phyloP scores from a whole-genome alignment of 169 alveolate species.

The Eimeria sp. region DNA sequence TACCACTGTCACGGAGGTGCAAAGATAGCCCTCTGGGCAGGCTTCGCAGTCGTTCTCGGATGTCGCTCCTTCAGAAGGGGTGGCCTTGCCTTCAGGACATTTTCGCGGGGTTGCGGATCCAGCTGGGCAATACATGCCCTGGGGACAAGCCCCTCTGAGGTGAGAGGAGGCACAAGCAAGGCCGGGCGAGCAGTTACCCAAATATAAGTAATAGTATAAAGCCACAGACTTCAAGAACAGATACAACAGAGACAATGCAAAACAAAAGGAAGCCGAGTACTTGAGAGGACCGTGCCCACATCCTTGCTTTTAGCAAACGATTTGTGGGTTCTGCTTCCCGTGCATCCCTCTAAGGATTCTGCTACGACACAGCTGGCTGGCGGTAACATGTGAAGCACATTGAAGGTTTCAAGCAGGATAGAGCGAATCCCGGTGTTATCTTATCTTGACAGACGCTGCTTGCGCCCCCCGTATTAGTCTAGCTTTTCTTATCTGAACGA shows the following conservation, averaged over 20 bases:
- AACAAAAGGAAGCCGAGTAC: no score
- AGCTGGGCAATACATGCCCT: conserved; percentile 46
- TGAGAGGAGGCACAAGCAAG: neutral
- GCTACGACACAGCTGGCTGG: neutral
- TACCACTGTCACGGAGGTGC: conserved; percentile 41
- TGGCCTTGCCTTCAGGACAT: conserved; percentile 17
- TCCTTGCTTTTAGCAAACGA: no score
- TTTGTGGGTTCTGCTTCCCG: neutral
- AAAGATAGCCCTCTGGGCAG: conserved; percentile 56
- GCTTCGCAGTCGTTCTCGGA: neutral
- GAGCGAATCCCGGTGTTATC: neutral
- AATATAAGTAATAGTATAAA: neutral
- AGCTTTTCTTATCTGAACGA: neutral
- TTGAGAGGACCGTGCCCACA: no score
- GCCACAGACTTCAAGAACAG: neutral
- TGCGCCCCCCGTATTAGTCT: no score
- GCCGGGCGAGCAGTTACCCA: neutral
- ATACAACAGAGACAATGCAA: no score
- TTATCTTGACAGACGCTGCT: no score
- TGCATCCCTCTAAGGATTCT: neutral
- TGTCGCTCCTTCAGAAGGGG: conserved; percentile 19
- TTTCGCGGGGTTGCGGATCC: neutral
- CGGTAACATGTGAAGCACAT: neutral
- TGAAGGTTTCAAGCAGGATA: neutral
- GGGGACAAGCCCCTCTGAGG: conserved; percentile 47